Percentiles rank a stretch among this genome's conserved stretches.
phyloP scores from a whole-genome alignment of 768 basidiomycete genomes.

The Auriscalpium microsporum region DNA sequence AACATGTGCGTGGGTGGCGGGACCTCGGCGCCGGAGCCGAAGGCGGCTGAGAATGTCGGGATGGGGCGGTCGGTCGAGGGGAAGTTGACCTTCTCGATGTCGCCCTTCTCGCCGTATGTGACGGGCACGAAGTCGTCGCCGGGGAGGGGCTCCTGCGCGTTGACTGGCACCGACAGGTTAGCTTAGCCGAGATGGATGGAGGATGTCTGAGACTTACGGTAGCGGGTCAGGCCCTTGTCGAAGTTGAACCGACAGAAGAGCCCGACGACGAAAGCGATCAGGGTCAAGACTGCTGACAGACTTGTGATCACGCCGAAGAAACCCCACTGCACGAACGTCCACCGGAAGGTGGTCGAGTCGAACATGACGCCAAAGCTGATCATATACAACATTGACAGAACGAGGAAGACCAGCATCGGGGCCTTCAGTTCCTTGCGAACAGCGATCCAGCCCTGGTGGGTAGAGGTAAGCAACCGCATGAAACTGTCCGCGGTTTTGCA shows the following conservation, averaged over 20 bases:
- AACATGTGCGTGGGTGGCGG: conserved; percentile 33
- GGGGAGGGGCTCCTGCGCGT: conserved; percentile 41
- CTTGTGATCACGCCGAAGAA: conserved; percentile 63
- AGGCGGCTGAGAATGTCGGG: conserved; percentile 43
- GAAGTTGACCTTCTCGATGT: conserved; percentile 49
- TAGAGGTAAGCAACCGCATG: neutral
- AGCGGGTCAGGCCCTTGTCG: conserved; percentile 61
- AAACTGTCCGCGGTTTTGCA: neutral
- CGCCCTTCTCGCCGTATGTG: conserved; percentile 22
- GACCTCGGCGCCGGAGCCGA: conserved; percentile 27
- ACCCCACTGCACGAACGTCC: conserved; percentile 65
- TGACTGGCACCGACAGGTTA: conserved; percentile 33
- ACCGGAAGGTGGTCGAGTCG: conserved; percentile 60
- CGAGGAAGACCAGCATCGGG: conserved; percentile 56
- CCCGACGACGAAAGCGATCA: conserved; percentile 51
- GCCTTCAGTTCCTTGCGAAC: conserved; percentile 56
- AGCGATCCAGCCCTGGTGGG: conserved; percentile 61
- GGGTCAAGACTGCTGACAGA: conserved; percentile 48
- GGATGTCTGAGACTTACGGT: conserved; percentile 38
- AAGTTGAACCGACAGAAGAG: conserved; percentile 64
- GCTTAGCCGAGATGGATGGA: neutral
- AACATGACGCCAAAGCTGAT: conserved; percentile 70
- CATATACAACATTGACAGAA: conserved; percentile 51
- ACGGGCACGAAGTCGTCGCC: conserved; percentile 34
- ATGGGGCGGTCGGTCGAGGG: conserved; percentile 43